Base-by-base conservation (phyloP, 106 monocot genomes). In the Dactylorhiza incarnata region DNA sequence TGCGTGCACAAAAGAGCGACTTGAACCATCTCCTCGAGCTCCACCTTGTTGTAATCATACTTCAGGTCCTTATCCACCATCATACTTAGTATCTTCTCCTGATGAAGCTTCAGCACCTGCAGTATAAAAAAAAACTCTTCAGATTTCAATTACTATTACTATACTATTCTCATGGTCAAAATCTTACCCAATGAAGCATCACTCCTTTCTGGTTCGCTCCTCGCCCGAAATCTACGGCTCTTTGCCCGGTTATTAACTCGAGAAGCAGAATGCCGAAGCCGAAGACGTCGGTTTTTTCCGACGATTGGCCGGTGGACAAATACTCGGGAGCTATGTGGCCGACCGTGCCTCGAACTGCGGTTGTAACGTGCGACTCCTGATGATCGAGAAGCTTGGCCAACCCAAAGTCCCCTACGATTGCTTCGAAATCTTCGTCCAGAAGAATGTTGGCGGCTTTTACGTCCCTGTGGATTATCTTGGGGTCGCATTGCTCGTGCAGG, bases 241-340 rank as follows among this genome's bases (percentile, higher is more conserved):
- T 93, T 67, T 91, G 96, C 62, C 96, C 96, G 7, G 96, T 91
- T 72, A 93, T 89, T 75, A 96, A 81, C 85, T 96, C 96, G 22
- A 96, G 91, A 24, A 96, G 65, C 65, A 96, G 72, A 45, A 96
- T 87, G 50, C 96, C 93, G 74, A 87, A 96, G 49, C 96, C 93
- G 80, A 96, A 96, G 24, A 96, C 96, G 87, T 96, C 93, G 0
- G 96, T 96, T 79, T 96, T 96, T 70, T 96, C 93, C 8, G 93
- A 96, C 71, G 96, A 96, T 74, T 96, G 96, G 7, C 96, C 96
- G 3, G 96, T 96, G 9, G 96, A 93, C 76, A 93, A 76, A 59
- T 96, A 96, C 58, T 96, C 96, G 2, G 95, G 95, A 48, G 95
- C 95, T 67, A 95, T 93, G 68, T 95, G 95, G 12, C 96, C 96